A percentile compares a stretch with the other conserved stretches of the same genome.
Evolutionary conservation across 2,329 filamentous ascomycete species (phyloP).

Genomic region (Clathrospora elynae): DNA sequence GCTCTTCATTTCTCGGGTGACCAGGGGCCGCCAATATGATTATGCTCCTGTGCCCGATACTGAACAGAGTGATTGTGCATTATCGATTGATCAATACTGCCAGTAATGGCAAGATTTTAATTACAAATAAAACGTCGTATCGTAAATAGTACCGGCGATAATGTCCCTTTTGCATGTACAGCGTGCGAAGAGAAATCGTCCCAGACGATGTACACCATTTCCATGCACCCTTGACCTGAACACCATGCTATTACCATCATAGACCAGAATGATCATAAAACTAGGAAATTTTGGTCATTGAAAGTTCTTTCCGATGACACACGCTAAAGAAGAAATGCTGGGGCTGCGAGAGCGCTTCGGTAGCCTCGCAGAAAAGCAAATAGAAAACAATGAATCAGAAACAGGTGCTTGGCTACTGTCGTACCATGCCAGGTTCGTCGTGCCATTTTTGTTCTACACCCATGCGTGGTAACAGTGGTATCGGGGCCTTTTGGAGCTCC

Average conservation of each 20-base stretch:
- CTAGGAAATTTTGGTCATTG: slow-evolving; percentile 34
- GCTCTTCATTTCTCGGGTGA: too few relatives aligned
- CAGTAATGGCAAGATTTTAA: too few relatives aligned
- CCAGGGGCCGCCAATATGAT: too few relatives aligned
- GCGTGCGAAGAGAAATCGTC: slow-evolving; percentile 15
- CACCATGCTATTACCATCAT: slow-evolving; percentile 22
- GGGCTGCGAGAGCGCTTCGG: slow-evolving; percentile 4
- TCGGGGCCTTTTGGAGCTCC: slow-evolving; percentile 6
- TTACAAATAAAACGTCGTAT: too few relatives aligned
- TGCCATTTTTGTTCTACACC: background rate
- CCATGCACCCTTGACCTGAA: slow-evolving; percentile 30
- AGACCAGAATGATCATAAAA: slow-evolving; percentile 17
- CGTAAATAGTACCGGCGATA: too few relatives aligned
- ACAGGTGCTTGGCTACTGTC: slow-evolving; percentile 2
- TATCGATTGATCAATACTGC: too few relatives aligned
- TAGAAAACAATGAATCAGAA: slow-evolving; percentile 13
- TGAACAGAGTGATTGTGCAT: too few relatives aligned
- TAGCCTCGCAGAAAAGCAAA: slow-evolving; percentile 13
- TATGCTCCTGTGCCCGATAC: too few relatives aligned
- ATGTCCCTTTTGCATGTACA: slow-evolving; percentile 10
- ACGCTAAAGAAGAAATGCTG: slow-evolving; percentile 20
- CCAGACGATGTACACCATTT: slow-evolving; percentile 22
- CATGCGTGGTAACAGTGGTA: background rate
- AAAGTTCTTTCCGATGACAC: slow-evolving; percentile 34
- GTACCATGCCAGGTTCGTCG: slow-evolving; percentile 3